A percentile compares a stretch with the other conserved stretches of the same genome.
Conservation (phyloP, 345 rosid species). For the Anacardium occidentale region DNA sequence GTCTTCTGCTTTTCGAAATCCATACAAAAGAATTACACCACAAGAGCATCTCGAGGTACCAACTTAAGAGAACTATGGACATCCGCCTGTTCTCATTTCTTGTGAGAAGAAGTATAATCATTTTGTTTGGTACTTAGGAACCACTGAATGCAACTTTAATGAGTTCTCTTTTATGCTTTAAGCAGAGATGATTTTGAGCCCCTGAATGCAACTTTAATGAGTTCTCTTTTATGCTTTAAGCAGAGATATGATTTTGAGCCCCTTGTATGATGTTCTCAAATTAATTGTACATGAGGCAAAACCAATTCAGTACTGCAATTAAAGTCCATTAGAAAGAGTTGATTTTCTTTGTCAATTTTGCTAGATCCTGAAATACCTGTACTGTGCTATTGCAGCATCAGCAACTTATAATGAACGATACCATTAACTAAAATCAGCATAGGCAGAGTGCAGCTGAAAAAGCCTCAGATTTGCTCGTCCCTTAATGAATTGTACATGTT, state of each 20-base stretch:
- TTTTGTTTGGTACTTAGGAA: background rate
- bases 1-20: conserved; percentile 28
- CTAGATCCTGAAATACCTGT: background rate
- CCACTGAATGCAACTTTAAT: background rate
- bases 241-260: background rate
- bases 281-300: background rate
- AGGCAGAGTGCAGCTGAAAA: background rate
- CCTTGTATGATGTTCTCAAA: background rate
- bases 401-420: background rate
- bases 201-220: background rate
- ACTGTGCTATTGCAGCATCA: background rate
- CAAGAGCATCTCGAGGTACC: conserved; percentile 33
- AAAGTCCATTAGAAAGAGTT: background rate
- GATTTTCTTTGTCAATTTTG: background rate
- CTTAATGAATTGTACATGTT: background rate
- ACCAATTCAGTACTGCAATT: background rate
- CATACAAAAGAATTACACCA: conserved; percentile 1
- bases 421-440: background rate
- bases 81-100: conserved; percentile 34
- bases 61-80: conserved; percentile 28
- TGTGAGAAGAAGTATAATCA: conserved; percentile 27
- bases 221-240: background rate
- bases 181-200: background rate
- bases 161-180: background rate
- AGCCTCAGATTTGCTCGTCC: background rate